Evolutionary conservation across 176 grass and related monocot genomes (phyloP).

Genomic region (Oropetium thomaeum): DNA sequence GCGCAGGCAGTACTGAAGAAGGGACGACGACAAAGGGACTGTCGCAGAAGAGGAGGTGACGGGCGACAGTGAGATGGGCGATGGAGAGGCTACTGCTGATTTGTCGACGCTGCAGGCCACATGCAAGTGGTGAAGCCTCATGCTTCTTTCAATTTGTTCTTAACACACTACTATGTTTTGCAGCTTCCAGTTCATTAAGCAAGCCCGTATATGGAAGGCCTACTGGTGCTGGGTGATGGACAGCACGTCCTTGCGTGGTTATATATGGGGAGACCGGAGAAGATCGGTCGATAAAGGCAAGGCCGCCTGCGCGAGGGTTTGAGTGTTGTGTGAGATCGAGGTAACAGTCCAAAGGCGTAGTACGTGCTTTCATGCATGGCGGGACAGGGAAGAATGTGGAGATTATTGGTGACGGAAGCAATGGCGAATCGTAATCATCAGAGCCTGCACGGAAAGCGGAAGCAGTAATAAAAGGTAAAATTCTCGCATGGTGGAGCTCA

Average conservation of each 20-base stretch:
- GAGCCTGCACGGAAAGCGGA: conserved; percentile 39
- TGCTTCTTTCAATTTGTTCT: no score
- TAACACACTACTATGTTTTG: neutral
- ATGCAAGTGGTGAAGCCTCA: conserved; percentile 60
- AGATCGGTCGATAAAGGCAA: conserved; percentile 28
- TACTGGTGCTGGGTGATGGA: neutral
- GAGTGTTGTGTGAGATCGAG: conserved; percentile 47
- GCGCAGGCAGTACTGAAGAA: conserved; percentile 27
- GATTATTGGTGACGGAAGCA: conserved; percentile 49
- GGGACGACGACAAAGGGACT: conserved; percentile 24
- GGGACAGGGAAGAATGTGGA: conserved; percentile 34
- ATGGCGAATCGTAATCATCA: conserved; percentile 51
- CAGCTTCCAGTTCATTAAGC: neutral
- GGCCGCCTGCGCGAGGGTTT: conserved; percentile 24
- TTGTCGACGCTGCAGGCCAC: conserved; percentile 43
- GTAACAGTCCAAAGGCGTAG: conserved; percentile 43
- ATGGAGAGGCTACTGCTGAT: neutral
- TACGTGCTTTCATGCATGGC: conserved; percentile 40
- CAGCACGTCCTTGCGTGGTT: neutral
- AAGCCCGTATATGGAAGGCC: neutral
- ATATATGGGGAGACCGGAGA: conserved; percentile 47
- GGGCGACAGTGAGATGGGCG: conserved; percentile 11
- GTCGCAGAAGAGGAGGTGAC: conserved; percentile 1
- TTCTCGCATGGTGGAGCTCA: conserved; percentile 51
- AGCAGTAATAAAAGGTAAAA: conserved; percentile 39